A percentile compares a stretch with the other conserved stretches of the same genome.
Conservation (phyloP, 768 basidiomycete genomes). For the Termitomyces sp. region DNA sequence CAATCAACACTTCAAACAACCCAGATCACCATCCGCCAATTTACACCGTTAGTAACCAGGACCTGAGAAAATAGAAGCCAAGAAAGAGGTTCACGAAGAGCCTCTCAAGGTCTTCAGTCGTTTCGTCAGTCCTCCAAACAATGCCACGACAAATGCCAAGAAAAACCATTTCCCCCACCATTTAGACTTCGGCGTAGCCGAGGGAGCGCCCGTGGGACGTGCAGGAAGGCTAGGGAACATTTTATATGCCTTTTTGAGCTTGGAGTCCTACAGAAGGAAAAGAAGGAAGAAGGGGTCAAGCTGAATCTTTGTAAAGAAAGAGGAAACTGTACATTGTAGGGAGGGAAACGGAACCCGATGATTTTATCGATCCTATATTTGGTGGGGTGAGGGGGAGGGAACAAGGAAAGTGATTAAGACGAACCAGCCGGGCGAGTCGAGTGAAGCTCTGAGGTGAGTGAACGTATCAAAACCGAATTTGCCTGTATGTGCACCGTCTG, state of each 20-base stretch:
- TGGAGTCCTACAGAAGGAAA: conserved; percentile 22
- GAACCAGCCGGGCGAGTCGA: conserved; percentile 59
- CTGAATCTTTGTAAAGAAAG: not conserved
- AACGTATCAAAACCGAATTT: conserved; percentile 77
- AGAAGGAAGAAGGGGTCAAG: not conserved
- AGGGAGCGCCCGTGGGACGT: conserved; percentile 41
- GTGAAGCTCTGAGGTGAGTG: conserved; percentile 64
- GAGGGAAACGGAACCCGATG: conserved; percentile 56
- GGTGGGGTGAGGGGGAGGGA: conserved; percentile 15
- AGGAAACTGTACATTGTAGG: conserved; percentile 41
- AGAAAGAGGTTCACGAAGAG: conserved; percentile 6
- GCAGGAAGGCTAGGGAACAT: conserved; percentile 36
- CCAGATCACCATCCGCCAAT: not conserved
- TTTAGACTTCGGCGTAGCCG: conserved; percentile 14
- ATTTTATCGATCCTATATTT: conserved; percentile 43
- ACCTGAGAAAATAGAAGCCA: not conserved
- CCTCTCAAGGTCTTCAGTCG: conserved; percentile 24
- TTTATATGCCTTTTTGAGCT: conserved; percentile 25
- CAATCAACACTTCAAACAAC: not conserved
- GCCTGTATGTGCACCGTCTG: conserved; percentile 68
- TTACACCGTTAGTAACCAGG: not conserved
- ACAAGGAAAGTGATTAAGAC: conserved; percentile 8
- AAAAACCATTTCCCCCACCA: conserved; percentile 48
- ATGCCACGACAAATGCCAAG: conserved; percentile 39
- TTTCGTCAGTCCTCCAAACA: conserved; percentile 42